Base-by-base conservation (phyloP, 2,329 filamentous ascomycete genomes). In the Fusarium sp. region DNA sequence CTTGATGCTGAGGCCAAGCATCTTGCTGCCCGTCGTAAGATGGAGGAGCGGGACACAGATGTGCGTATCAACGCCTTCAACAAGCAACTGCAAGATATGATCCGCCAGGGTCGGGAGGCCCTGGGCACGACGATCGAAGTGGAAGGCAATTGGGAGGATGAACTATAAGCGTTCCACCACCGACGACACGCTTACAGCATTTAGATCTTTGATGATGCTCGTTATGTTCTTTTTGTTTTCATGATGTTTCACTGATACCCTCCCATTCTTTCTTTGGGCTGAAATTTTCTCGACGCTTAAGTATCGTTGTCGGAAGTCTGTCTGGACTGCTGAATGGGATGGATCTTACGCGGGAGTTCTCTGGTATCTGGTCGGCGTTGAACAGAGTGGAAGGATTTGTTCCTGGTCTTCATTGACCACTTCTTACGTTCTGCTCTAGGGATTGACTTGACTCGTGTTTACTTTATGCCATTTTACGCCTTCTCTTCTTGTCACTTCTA, bases 61-160 rank as follows among this genome's bases (percentile, higher is more conserved):
- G 90, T 92, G 50, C 91, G 93, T 62, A 93, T 98, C 76, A 91
- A 91, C 58, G 90, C 92, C 30, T 91, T 98, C 82, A 97, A 97
- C 80, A 88, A 90, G 57, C 91, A 93, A 76, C 85, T 98, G 57
- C 90, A 93, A 79, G 93, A 92, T 37, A 95, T 99, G 93, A 97
- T 99, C 64, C 88, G 92, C 2, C 93, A 98, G 82, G 97, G 95
- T 1, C 93, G 93, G 76, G 93, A 97, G 81, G 97, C 97, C 2
- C 84, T 99, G 20, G 95, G 92, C 3, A 93, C 93, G 22, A 93
- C 86, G 45, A 86, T 94, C 59, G 91, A 94, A 79, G 87, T 95
- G 40, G 84, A 81, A 20, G 79, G 76, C 20, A 82, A 78, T 40
- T 87, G 85, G 83, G 85, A 86, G 61, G 86, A 84, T 50, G 85